Conservation (phyloP, 2,329 filamentous ascomycete genomes). For the Huntiella bhutanensis region DNA sequence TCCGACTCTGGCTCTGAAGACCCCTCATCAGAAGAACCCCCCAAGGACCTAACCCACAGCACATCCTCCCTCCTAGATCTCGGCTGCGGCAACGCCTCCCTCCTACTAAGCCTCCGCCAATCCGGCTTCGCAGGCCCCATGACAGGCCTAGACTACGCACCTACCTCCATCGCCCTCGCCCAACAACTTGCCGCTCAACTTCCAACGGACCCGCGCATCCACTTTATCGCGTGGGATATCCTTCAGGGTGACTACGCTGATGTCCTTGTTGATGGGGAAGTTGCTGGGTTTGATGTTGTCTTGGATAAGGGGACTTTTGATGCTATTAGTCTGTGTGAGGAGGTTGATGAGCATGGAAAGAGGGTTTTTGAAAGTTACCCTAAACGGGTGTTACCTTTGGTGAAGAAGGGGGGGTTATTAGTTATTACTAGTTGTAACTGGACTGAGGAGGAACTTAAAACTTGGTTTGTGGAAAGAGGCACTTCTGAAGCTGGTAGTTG, state of each 20-base stretch:
- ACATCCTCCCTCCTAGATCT: conserved; percentile 52
- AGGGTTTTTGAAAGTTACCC: conserved; percentile 60
- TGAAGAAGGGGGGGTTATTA: conserved; percentile 53
- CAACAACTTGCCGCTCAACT: conserved; percentile 32
- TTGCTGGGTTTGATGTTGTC: conserved; percentile 62
- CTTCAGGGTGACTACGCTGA: conserved; percentile 24
- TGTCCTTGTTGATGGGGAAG: conserved; percentile 16
- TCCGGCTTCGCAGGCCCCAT: conserved; percentile 45
- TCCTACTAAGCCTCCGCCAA: conserved; percentile 60
- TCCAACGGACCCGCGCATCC: conserved; percentile 15
- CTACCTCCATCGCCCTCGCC: conserved; percentile 55
- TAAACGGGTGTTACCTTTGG: conserved; percentile 44
- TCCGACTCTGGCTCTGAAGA: conserved; percentile 12
- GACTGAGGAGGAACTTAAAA: conserved; percentile 70
- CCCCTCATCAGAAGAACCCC: conserved; percentile 11
- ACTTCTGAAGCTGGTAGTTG: conserved; percentile 21
- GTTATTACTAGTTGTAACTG: conserved; percentile 94
- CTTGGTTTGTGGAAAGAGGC: conserved; percentile 48
- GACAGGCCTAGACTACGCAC: conserved; percentile 79
- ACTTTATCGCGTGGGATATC: conserved; percentile 44
- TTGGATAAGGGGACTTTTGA: conserved; percentile 99
- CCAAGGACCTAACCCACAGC: conserved; percentile 19
- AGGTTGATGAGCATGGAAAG: conserved; percentile 29
- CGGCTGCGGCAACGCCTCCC: conserved; percentile 82
- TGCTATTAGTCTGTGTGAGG: conserved; percentile 60